Percentiles rank a stretch among this genome's conserved stretches.
Conservation (phyloP, 306 rosid species). For the Oemleria cerasiformis region DNA sequence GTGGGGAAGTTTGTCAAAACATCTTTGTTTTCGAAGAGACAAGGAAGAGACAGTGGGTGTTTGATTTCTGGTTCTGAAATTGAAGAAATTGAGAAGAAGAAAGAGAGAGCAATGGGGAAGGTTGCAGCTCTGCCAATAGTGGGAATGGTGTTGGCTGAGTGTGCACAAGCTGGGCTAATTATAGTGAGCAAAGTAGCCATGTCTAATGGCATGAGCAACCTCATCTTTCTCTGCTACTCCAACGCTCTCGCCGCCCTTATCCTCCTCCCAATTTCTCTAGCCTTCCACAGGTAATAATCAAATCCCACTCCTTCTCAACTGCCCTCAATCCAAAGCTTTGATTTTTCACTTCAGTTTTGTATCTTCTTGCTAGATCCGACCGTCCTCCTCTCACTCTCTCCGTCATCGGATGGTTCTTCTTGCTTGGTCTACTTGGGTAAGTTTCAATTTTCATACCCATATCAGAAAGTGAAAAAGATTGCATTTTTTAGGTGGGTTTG, state of each 20-base stretch:
- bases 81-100: not conserved
- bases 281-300: slow-evolving; percentile 40
- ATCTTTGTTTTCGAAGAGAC: not conserved
- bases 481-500: slow-evolving; percentile 8
- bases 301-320: not conserved
- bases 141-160: slow-evolving; percentile 68
- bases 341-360: not conserved
- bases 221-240: slow-evolving; percentile 69
- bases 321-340: not conserved
- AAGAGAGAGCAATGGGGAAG: slow-evolving; percentile 36
- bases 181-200: slow-evolving; percentile 63
- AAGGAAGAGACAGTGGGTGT: not conserved
- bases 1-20: not conserved
- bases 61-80: not conserved
- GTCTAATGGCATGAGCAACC: slow-evolving; percentile 61
- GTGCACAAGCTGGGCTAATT: slow-evolving; percentile 66
- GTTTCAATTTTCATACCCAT: slow-evolving; percentile 4
- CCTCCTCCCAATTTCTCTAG: slow-evolving; percentile 61
- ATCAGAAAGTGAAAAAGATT: not conserved
- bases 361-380: slow-evolving; percentile 33
- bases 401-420: slow-evolving; percentile 45
- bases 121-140: slow-evolving; percentile 38
- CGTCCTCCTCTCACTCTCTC: slow-evolving; percentile 54
- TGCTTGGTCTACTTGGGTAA: slow-evolving; percentile 64
- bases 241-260: slow-evolving; percentile 57